Evolutionary conservation across 2,329 filamentous ascomycete genomes (phyloP), one percentile per base, ranked within the genome.

Genomic region (Colletotrichum noveboracense): DNA sequence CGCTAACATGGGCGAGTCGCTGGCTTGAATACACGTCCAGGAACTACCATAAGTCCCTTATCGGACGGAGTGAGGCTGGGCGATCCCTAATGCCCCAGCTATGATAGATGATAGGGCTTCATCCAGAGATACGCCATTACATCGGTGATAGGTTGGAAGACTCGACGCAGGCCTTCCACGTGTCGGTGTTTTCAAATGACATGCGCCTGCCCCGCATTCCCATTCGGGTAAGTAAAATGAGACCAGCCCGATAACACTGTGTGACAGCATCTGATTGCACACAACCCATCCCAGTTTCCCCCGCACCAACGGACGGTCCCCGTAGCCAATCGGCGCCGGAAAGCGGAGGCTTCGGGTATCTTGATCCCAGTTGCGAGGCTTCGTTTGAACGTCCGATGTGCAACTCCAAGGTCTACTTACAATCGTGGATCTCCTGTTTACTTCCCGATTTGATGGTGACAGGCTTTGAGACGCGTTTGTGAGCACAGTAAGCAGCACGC

Each of bases 11-110:
- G n/a, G n/a, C 18, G 18, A 48, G n/a, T 21, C 9, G 0, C 2
- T 21, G 43, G 10, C n/a, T 48, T 0, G 10, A 21, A n/a, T 10
- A 43, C 8, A 43, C 3, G n/a, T n/a, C 1, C n/a, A 13, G 0
- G 10, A 7, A 48, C 3, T 3, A 7, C 43, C 6, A 12, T 21
- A 21, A 0, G 18, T 48, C 9, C n/a, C n/a, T 21, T 21, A 48
- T 48, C 43, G n/a, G 9, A 1, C 2, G 3, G n/a, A 21, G 18
- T 48, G 10, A 21, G n/a, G 6, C 43, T 7, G 1, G 43, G 18
- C 43, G 9, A 48, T 21, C 43, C 21, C 43, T 48, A 1, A 7
- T 0, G 43, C 4, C 18, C 43, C 43, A 10, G 10, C 10, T 21
- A 4, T 12, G n/a, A 21, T 48, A 9, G 0, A 48, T 48, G 43